Evolutionary conservation across 176 grass and related monocot genomes (phyloP).

Genomic region (Avena sativa): DNA sequence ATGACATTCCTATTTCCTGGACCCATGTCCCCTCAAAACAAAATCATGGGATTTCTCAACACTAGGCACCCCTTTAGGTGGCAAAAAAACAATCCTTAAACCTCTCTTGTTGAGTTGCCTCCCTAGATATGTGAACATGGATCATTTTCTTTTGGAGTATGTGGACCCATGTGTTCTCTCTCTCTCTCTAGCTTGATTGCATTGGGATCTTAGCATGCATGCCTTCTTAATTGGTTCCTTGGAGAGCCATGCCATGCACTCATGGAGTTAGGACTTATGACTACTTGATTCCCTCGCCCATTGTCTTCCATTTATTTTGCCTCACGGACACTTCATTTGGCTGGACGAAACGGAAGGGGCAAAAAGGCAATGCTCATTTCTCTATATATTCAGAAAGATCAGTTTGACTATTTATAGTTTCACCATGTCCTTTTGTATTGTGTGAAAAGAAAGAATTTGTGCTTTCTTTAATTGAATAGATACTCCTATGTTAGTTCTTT

Average conservation of each 20-base stretch:
- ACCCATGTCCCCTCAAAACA: constrained; percentile 79
- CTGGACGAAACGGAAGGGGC: constrained; percentile 29
- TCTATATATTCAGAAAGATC: neutral
- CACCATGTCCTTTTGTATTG: neutral
- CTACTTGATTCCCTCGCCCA: constrained; percentile 25
- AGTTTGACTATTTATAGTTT: constrained; percentile 7
- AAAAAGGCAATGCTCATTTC: constrained; percentile 42
- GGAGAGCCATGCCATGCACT: constrained; percentile 32
- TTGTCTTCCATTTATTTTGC: constrained; percentile 41
- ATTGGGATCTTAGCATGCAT: constrained; percentile 54
- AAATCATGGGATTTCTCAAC: constrained; percentile 85
- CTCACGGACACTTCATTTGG: constrained; percentile 46
- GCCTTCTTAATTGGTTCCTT: constrained; percentile 48
- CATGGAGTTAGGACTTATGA: constrained; percentile 11
- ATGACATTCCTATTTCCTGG: constrained; percentile 71
- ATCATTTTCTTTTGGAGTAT: constrained; percentile 61
- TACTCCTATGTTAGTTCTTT: neutral
- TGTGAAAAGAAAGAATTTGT: neutral
- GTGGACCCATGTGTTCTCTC: constrained; percentile 22
- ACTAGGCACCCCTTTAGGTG: constrained; percentile 52
- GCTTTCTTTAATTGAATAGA: no score
- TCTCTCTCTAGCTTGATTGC: constrained; percentile 27
- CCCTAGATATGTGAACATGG: constrained; percentile 49
- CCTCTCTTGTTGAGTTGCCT: constrained; percentile 51
- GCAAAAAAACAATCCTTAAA: constrained; percentile 37